phyloP scores from a whole-genome alignment of 2,329 filamentous ascomycete genomes.

The Niveomyces coronatus region DNA sequence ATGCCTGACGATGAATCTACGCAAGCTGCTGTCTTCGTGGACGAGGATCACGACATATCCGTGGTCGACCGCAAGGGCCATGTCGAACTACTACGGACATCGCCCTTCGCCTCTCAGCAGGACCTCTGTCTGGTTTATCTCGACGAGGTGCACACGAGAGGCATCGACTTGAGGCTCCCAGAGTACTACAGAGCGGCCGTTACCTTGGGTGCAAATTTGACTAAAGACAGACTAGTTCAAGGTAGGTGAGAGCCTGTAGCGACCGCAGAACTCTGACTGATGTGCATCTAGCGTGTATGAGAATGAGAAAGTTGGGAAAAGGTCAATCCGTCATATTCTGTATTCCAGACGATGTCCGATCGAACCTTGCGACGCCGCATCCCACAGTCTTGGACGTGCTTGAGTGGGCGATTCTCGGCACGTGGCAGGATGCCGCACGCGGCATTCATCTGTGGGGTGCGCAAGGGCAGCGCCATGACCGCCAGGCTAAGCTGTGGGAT shows the following conservation, averaged over 20 bases:
- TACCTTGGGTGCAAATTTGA: constrained; percentile 53
- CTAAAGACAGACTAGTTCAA: constrained; percentile 61
- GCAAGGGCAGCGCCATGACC: background rate
- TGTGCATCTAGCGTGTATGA: constrained; percentile 52
- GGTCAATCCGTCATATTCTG: constrained; percentile 57
- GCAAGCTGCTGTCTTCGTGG: constrained; percentile 43
- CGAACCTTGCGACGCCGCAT: background rate
- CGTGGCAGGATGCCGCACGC: constrained; percentile 1
- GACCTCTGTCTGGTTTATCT: constrained; percentile 56
- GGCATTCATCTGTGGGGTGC: background rate
- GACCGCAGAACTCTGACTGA: constrained; percentile 8
- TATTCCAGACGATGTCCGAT: constrained; percentile 44
- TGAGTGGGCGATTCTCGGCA: constrained; percentile 1
- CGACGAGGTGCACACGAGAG: constrained; percentile 60
- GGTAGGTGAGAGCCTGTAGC: constrained; percentile 37
- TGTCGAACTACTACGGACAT: constrained; percentile 42
- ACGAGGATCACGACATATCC: constrained; percentile 41
- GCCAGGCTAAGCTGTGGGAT: background rate
- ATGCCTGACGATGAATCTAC: constrained; percentile 6
- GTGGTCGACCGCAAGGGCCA: constrained; percentile 39
- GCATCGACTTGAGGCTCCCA: constrained; percentile 57
- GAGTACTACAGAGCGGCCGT: constrained; percentile 50
- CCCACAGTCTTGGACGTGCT: constrained; percentile 2
- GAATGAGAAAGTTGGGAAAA: constrained; percentile 56
- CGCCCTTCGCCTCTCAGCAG: constrained; percentile 46